Evolutionary conservation across 202 grass and related monocot species (phyloP).

Genomic region (Setaria viridis): DNA sequence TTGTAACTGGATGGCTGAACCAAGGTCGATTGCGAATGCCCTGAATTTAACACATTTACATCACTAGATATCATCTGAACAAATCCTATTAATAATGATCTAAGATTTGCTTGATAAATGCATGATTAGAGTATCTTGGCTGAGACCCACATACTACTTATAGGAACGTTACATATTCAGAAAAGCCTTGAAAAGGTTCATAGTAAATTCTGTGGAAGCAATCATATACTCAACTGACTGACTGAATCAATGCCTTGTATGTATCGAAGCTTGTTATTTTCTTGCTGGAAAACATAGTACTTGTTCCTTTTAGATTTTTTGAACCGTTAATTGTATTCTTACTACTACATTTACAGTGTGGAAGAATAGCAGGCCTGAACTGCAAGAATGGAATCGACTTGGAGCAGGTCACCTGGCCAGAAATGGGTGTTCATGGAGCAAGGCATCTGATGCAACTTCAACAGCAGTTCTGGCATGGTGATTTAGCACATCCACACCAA

Average conservation of each 20-base stretch:
- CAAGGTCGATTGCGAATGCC: background rate
- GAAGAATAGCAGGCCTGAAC: conserved; percentile 52
- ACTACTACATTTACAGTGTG: conserved; percentile 55
- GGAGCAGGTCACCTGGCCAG: conserved; percentile 65
- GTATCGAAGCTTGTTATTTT: conserved; percentile 14
- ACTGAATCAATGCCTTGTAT: background rate
- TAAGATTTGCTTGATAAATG: conserved; percentile 24
- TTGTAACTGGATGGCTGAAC: conserved; percentile 14
- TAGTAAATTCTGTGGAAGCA: conserved; percentile 24
- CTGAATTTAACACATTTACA: conserved; percentile 13
- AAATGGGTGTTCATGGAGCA: conserved; percentile 51
- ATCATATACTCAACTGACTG: conserved; percentile 3
- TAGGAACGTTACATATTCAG: background rate
- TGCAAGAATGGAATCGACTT: conserved; percentile 60
- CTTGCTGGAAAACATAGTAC: background rate
- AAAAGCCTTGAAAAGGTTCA: background rate
- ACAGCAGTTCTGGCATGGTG: conserved; percentile 77
- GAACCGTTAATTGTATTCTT: conserved; percentile 19
- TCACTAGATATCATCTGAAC: background rate
- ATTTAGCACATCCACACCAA: conserved; percentile 59
- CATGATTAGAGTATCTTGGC: conserved; percentile 14
- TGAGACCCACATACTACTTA: conserved; percentile 10
- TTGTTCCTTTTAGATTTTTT: conserved; percentile 8
- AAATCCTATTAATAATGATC: conserved; percentile 13
- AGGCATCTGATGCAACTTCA: conserved; percentile 63